phyloP scores from a whole-genome alignment of 2,329 filamentous ascomycete genomes.

The Ceratocystis albifundus region DNA sequence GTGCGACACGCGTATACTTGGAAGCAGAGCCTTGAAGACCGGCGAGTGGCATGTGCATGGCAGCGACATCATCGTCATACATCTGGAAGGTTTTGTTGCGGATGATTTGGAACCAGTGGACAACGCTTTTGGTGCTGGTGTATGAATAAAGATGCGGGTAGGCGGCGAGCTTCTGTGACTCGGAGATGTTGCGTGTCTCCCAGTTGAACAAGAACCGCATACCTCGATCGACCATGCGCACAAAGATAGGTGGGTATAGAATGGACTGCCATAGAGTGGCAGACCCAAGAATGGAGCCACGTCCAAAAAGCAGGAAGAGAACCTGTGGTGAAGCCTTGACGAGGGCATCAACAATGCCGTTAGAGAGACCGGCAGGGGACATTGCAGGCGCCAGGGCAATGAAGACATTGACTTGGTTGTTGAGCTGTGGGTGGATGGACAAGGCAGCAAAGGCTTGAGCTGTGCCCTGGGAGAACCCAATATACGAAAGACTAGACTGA shows the following conservation, averaged over 20 bases:
- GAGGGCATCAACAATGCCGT: slow-evolving; percentile 81
- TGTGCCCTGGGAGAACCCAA: slow-evolving; percentile 94
- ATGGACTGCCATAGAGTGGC: slow-evolving; percentile 97
- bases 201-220: slow-evolving; percentile 81
- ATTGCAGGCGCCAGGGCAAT: slow-evolving; percentile 93
- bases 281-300: slow-evolving; percentile 80
- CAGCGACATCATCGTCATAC: slow-evolving; percentile 82
- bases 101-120: slow-evolving; percentile 99
- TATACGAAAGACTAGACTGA: slow-evolving; percentile 79
- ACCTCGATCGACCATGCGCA: slow-evolving; percentile 71
- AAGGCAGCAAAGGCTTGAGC: slow-evolving; percentile 92
- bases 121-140: slow-evolving; percentile 90
- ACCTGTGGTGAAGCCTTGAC: slow-evolving; percentile 89
- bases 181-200: slow-evolving; percentile 70
- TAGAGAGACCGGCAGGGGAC: slow-evolving; percentile 83
- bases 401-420: slow-evolving; percentile 88
- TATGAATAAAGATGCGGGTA: slow-evolving; percentile 96
- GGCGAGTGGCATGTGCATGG: slow-evolving; percentile 42
- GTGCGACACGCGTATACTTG: slow-evolving; percentile 92
- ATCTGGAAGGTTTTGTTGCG: slow-evolving; percentile 94
- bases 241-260: slow-evolving; percentile 87
- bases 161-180: slow-evolving; percentile 82
- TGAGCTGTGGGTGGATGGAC: slow-evolving; percentile 82
- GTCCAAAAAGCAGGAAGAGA: slow-evolving; percentile 82
- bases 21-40: slow-evolving; percentile 43